Conservation (phyloP, 768 basidiomycete genomes). For the Leccinum variicolor region DNA sequence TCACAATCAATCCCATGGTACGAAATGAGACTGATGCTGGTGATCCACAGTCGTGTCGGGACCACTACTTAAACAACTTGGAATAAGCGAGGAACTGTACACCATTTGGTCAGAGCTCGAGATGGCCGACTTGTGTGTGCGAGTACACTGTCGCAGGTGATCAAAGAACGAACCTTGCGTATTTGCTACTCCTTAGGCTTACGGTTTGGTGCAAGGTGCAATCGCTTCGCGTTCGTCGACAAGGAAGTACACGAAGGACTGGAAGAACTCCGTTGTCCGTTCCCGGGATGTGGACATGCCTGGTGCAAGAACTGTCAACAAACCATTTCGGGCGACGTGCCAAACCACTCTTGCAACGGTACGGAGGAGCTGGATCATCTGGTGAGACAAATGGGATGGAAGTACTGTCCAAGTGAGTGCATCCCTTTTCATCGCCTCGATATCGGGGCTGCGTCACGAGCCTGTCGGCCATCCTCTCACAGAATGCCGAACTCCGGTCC, state of each 20-base stretch:
- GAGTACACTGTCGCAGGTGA: slow-evolving; percentile 50
- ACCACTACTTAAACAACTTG: slow-evolving; percentile 36
- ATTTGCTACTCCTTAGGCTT: neutral
- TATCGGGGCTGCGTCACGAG: neutral
- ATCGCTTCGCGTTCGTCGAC: slow-evolving; percentile 47
- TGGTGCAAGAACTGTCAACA: slow-evolving; percentile 65
- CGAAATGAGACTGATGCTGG: neutral
- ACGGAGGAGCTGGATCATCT: slow-evolving; percentile 48
- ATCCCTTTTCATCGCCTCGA: neutral
- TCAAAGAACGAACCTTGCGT: neutral
- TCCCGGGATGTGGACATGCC: slow-evolving; percentile 42
- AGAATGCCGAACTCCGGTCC: slow-evolving; percentile 46
- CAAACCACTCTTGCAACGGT: slow-evolving; percentile 55
- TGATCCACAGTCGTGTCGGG: slow-evolving; percentile 36
- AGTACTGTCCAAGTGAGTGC: slow-evolving; percentile 52
- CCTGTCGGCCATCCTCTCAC: neutral
- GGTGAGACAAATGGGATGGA: slow-evolving; percentile 55
- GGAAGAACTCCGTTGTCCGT: slow-evolving; percentile 47
- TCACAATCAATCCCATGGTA: neutral
- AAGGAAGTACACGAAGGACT: slow-evolving; percentile 40
- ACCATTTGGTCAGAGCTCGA: slow-evolving; percentile 44
- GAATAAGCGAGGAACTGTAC: slow-evolving; percentile 41
- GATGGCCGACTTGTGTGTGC: slow-evolving; percentile 37
- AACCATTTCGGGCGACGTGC: slow-evolving; percentile 26
- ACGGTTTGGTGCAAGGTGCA: slow-evolving; percentile 41